phyloP scores from a whole-genome alignment of 2,329 filamentous ascomycete genomes.

The Cercospora sp. region DNA sequence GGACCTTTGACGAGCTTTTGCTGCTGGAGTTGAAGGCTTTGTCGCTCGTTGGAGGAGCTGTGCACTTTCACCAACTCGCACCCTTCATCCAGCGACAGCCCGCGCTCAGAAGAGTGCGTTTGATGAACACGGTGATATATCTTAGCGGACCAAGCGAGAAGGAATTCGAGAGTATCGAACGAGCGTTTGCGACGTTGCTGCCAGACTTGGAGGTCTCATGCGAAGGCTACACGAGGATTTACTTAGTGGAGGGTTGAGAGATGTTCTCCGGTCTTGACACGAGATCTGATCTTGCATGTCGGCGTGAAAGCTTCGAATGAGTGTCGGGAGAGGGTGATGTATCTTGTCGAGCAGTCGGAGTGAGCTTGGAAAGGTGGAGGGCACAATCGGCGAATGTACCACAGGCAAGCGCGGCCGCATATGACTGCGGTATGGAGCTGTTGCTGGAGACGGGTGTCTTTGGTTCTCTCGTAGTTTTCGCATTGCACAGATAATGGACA shows the following conservation, averaged over 20 bases:
- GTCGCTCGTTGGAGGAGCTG: background rate
- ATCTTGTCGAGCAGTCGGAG: background rate
- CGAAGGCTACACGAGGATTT: background rate
- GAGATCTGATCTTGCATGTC: background rate
- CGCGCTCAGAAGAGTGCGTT: background rate
- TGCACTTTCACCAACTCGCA: background rate
- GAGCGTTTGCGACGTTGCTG: background rate
- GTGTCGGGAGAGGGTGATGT: background rate
- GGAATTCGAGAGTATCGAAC: background rate
- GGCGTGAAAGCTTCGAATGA: background rate
- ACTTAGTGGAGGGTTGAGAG: background rate
- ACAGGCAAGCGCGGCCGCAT: background rate
- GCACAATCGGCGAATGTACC: background rate
- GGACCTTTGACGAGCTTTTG: background rate
- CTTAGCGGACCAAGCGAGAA: background rate
- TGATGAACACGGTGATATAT: background rate
- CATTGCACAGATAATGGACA: background rate
- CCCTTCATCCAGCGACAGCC: background rate
- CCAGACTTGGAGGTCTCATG: background rate
- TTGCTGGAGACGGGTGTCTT: background rate
- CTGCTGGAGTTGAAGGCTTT: background rate
- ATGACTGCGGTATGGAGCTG: background rate
- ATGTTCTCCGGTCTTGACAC: background rate
- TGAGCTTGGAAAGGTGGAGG: background rate
- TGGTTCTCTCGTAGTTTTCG: background rate